Percentiles rank a stretch among this genome's conserved stretches.
phyloP scores from a whole-genome alignment of 176 grass and related monocot genomes.

The barley (Hordeum vulgare) region DNA sequence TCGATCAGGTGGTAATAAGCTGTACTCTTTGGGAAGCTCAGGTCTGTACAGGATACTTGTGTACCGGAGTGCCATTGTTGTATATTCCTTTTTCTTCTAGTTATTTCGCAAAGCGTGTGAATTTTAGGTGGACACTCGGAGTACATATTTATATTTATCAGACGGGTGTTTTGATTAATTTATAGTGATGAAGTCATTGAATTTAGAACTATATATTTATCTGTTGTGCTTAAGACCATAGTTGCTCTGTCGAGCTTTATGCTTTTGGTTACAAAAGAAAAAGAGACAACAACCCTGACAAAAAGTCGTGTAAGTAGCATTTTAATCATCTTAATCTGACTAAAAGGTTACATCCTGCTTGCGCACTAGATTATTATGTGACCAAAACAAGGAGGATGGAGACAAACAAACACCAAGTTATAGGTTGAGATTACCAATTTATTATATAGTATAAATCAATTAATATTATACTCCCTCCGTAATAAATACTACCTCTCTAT shows the following conservation, averaged over 20 bases:
- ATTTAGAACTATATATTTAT: neutral
- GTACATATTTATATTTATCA: slow-evolving; percentile 21
- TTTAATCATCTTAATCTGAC: too few species aligned
- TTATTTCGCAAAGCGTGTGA: neutral
- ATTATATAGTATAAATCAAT: too few species aligned
- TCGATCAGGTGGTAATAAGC: slow-evolving; percentile 31
- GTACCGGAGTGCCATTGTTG: slow-evolving; percentile 34
- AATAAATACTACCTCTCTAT: too few species aligned
- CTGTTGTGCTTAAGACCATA: neutral
- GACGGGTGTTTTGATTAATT: slow-evolving; percentile 14
- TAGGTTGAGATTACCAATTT: too few species aligned
- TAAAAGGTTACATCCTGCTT: too few species aligned
- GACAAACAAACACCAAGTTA: too few species aligned
- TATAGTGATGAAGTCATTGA: neutral
- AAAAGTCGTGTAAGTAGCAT: too few species aligned
- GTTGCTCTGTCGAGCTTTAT: neutral
- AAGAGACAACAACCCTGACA: too few species aligned
- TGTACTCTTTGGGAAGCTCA: slow-evolving; percentile 25
- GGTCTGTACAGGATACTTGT: slow-evolving; percentile 46
- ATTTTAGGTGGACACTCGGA: slow-evolving; percentile 22
- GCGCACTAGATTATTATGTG: too few species aligned
- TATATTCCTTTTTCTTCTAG: slow-evolving; percentile 16
- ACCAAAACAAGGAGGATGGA: too few species aligned
- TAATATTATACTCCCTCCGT: too few species aligned
- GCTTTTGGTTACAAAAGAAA: too few species aligned